These are phyloP conservation scores for Pestalotiopsis sp. DNA, from an alignment of 2,329 filamentous ascomycete species.

Conservation along the genomic window DNA sequence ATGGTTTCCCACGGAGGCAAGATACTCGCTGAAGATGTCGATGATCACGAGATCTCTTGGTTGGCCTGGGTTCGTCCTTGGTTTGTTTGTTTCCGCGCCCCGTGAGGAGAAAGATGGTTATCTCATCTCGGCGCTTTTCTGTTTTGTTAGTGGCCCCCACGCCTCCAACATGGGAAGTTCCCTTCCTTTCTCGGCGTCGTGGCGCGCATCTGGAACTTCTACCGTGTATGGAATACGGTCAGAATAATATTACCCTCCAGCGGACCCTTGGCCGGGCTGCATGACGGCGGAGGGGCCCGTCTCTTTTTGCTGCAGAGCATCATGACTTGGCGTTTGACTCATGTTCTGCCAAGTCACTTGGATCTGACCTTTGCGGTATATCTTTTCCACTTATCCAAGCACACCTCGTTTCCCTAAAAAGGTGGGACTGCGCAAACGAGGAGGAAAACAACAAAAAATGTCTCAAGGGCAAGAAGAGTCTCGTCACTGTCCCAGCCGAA, in stretches of 20 bases:
- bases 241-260: neutral
- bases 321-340: conserved; percentile 9
- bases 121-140: conserved; percentile 1
- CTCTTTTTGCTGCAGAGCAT: neutral
- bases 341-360: neutral
- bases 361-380: neutral
- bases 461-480: conserved; percentile 2
- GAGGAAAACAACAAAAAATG: conserved; percentile 3
- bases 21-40: neutral
- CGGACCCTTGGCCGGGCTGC: neutral
- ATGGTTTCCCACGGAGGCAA: neutral
- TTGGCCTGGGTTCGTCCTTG: neutral
- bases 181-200: conserved; percentile 6
- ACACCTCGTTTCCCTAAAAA: neutral
- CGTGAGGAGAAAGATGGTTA: neutral
- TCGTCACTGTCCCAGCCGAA: conserved; percentile 1
- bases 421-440: neutral
- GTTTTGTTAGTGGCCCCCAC: conserved; percentile 6
- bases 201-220: neutral
- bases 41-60: neutral
- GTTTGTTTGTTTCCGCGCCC: neutral
- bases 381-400: neutral
- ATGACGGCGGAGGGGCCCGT: neutral
- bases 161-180: neutral
- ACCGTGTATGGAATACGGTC: neutral